These are phyloP conservation scores for Populus ilicifolia DNA, from an alignment of 345 rosid species.

Conservation along the genomic window DNA sequence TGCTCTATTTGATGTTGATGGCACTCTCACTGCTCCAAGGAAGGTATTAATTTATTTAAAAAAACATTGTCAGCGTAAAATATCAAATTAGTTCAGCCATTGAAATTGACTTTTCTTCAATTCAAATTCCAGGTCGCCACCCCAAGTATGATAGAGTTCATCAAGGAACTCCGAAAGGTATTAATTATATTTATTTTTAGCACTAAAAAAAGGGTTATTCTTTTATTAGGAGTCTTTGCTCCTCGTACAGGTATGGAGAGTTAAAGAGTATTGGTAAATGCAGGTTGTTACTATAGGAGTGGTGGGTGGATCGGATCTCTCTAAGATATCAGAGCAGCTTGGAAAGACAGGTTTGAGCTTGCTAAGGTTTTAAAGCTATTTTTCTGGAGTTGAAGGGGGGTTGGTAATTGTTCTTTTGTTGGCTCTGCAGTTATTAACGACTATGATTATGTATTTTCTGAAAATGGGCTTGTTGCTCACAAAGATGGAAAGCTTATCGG, in stretches of 20 bases:
- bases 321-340: slow-evolving; percentile 91
- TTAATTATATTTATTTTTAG: neutral
- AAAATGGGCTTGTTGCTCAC: slow-evolving; percentile 96
- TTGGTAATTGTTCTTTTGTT: neutral
- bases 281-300: slow-evolving; percentile 86
- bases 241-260: neutral
- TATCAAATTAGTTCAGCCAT: neutral
- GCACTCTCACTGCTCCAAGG: slow-evolving; percentile 96
- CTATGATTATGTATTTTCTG: slow-evolving; percentile 89
- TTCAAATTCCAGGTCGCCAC: slow-evolving; percentile 42
- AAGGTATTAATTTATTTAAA: slow-evolving; percentile 35
- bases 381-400: neutral
- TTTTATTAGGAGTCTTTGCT: neutral
- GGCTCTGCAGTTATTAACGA: slow-evolving; percentile 68
- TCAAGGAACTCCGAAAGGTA: slow-evolving; percentile 74
- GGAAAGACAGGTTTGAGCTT: slow-evolving; percentile 64
- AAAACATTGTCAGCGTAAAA: neutral
- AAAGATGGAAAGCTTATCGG: slow-evolving; percentile 85
- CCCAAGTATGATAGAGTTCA: slow-evolving; percentile 55
- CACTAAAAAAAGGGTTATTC: no score
- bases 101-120: neutral
- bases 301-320: slow-evolving; percentile 94
- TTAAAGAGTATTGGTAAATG: neutral
- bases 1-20: slow-evolving; percentile 95
- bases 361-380: neutral